These are phyloP conservation scores for Gossypium longicalyx DNA, from an alignment of 345 rosid species.

Conservation along the genomic window DNA sequence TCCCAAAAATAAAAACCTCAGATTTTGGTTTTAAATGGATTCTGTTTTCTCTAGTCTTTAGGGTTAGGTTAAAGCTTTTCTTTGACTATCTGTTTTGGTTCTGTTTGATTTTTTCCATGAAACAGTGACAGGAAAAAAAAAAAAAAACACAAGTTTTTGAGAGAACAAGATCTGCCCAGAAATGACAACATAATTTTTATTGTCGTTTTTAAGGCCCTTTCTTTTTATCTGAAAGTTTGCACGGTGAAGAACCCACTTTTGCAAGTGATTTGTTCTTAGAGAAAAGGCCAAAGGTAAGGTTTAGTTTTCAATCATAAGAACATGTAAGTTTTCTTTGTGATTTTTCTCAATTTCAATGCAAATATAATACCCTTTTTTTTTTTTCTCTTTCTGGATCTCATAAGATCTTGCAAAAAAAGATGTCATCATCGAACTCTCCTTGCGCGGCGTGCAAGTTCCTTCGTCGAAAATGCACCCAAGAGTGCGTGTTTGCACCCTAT, in stretches of 20 bases:
- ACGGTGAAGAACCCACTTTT: not conserved
- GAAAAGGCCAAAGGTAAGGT: not conserved
- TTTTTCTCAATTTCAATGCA: conserved; percentile 6
- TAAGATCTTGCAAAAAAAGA: conserved; percentile 17
- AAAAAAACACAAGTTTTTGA: not conserved
- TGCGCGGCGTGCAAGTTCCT: conserved; percentile 84
- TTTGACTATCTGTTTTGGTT: not conserved
- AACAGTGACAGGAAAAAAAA: not conserved
- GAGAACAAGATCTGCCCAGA: not conserved
- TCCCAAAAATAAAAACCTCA: not conserved
- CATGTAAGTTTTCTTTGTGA: not conserved
- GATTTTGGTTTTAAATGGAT: conserved; percentile 8
- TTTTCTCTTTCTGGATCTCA: not conserved
- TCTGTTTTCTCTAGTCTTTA: conserved; percentile 16
- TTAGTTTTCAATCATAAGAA: not conserved
- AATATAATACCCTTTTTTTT: not conserved
- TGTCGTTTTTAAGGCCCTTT: not conserved
- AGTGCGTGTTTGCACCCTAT: conserved; percentile 80
- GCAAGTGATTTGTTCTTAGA: not conserved
- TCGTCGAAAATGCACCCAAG: conserved; percentile 72
- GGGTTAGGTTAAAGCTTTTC: conserved; percentile 9
- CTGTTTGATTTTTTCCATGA: conserved; percentile 3
- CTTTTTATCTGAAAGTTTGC: not conserved
- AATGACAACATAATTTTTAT: not conserved
- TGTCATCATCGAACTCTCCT: conserved; percentile 62